Evolutionary conservation across 2,329 filamentous ascomycete species (phyloP).

Genomic region (Apiospora sp.): DNA sequence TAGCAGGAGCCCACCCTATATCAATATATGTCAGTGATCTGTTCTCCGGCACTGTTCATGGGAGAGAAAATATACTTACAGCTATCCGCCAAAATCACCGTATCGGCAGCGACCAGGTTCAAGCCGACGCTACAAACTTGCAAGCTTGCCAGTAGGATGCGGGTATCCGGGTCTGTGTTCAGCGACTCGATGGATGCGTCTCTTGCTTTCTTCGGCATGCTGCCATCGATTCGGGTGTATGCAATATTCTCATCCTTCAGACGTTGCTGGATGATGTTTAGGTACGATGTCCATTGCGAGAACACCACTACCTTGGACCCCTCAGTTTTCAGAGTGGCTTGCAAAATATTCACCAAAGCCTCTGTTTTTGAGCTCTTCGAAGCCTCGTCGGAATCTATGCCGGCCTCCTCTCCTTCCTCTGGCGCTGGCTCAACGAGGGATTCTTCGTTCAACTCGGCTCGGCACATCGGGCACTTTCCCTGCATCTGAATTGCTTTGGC

Average conservation of each 20-base stretch:
- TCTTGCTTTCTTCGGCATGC: constrained; percentile 74
- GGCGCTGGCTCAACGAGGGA: constrained; percentile 71
- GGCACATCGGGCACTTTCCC: constrained; percentile 85
- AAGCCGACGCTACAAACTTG: constrained; percentile 85
- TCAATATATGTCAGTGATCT: constrained; percentile 28
- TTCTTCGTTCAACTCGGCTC: constrained; percentile 68
- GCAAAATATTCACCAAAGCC: constrained; percentile 77
- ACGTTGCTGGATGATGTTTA: constrained; percentile 75
- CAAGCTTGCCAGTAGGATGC: constrained; percentile 82
- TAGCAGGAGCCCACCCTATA: constrained; percentile 85
- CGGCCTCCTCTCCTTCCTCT: constrained; percentile 56
- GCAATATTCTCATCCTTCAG: constrained; percentile 66
- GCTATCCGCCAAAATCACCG: constrained; percentile 82
- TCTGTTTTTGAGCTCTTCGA: constrained; percentile 84
- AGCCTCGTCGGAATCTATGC: constrained; percentile 63
- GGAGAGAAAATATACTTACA: constrained; percentile 53
- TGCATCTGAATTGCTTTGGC: constrained; percentile 76
- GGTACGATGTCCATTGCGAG: constrained; percentile 79
- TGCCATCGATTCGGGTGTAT: constrained; percentile 80
- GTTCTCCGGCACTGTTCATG: neutral
- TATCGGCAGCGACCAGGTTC: constrained; percentile 86
- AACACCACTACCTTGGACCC: constrained; percentile 77
- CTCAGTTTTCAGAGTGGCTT: constrained; percentile 70
- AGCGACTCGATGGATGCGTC: constrained; percentile 75
- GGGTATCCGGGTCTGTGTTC: constrained; percentile 70